Conservation (phyloP, 2,329 filamentous ascomycete species). For the Aspergillus uvarum region DNA sequence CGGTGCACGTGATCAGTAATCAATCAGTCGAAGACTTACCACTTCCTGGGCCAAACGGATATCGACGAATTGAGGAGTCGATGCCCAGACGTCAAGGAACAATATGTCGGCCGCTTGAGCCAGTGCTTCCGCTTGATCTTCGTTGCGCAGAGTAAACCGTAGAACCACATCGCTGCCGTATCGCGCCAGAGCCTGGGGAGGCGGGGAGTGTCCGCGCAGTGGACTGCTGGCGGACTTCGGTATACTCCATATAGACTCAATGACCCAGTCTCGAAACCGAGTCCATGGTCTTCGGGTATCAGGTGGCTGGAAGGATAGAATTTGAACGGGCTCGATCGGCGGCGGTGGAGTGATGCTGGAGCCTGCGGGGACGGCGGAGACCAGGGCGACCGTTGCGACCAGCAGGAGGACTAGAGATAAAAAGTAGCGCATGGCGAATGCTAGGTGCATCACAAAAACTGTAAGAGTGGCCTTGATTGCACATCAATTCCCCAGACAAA, state of each 20-base stretch:
- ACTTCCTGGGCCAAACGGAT: constrained; percentile 75
- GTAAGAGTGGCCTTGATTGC: not conserved
- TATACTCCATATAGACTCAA: constrained; percentile 46
- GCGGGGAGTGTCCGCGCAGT: constrained; percentile 26
- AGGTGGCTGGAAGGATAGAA: constrained; percentile 29
- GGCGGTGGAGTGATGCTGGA: constrained; percentile 37
- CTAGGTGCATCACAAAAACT: not conserved
- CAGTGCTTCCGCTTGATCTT: constrained; percentile 67
- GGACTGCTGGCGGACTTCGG: constrained; percentile 28
- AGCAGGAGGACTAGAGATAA: constrained; percentile 20
- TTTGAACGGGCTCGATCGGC: constrained; percentile 30
- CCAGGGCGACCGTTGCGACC: constrained; percentile 19
- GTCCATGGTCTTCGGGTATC: constrained; percentile 38
- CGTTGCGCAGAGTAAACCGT: constrained; percentile 74
- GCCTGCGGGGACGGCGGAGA: constrained; percentile 36
- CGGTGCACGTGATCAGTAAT: not conserved
- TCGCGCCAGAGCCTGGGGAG: constrained; percentile 44
- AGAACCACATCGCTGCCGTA: constrained; percentile 85
- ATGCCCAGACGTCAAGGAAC: constrained; percentile 89
- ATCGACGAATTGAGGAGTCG: constrained; percentile 78
- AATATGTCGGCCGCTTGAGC: constrained; percentile 71
- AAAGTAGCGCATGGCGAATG: constrained; percentile 17
- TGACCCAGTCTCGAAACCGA: constrained; percentile 43
- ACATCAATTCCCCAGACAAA: not conserved
- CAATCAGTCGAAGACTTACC: constrained; percentile 47